These are phyloP conservation scores for Silene latifolia DNA, from an alignment of 148 eudicot species.

Conservation along the genomic window DNA sequence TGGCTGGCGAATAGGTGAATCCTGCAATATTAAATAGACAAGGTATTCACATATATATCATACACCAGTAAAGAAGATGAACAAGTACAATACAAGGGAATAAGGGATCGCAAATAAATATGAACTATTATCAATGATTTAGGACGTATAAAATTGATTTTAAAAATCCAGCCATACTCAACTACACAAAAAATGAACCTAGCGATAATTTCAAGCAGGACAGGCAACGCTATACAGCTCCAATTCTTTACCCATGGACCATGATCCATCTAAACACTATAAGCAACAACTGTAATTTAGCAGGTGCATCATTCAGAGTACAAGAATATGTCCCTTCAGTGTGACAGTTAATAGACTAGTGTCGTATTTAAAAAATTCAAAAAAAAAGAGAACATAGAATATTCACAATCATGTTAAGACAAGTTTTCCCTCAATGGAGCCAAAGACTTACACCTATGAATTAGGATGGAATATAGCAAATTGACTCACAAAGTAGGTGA, in stretches of 20 bases:
- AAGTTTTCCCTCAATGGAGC: too few species aligned
- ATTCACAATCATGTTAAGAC: not conserved
- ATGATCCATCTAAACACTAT: not conserved
- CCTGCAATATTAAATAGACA: slow-evolving; percentile 41
- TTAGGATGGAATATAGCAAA: too few species aligned
- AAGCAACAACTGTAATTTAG: not conserved
- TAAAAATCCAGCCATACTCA: not conserved
- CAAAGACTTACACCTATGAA: too few species aligned
- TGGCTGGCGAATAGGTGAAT: slow-evolving; percentile 87
- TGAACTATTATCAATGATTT: not conserved
- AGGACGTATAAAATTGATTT: not conserved
- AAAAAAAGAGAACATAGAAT: not conserved
- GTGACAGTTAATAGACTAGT: not conserved
- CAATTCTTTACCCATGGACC: too few species aligned
- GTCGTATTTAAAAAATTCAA: not conserved
- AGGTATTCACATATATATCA: not conserved
- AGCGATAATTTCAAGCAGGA: not conserved
- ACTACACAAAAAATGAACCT: not conserved
- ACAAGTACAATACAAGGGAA: not conserved
- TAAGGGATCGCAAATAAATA: not conserved
- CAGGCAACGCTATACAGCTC: not conserved
- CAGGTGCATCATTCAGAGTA: not conserved
- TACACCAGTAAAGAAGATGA: not conserved
- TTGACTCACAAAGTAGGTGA: too few species aligned
- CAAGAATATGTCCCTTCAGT: not conserved